Conservation (phyloP, 2,329 filamentous ascomycete genomes). For the Bertia moriformis region DNA sequence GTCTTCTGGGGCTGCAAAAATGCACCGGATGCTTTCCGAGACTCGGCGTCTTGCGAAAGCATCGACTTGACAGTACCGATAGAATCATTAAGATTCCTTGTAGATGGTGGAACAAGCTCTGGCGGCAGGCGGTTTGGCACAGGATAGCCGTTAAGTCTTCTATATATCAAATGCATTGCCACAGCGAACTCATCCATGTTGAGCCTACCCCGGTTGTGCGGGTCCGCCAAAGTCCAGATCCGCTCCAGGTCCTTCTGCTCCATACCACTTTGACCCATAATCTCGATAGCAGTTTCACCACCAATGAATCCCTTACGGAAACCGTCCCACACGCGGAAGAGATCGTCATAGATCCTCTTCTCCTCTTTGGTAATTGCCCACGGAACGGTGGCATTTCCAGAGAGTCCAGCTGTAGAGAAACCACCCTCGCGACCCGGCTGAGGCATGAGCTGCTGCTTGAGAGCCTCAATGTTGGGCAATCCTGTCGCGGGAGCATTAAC, state of each 20-base stretch:
- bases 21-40: slow-evolving; percentile 76
- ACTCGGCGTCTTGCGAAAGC: slow-evolving; percentile 77
- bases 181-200: slow-evolving; percentile 96
- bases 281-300: slow-evolving; percentile 78
- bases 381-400: slow-evolving; percentile 87
- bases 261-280: slow-evolving; percentile 95
- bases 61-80: slow-evolving; percentile 86
- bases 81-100: slow-evolving; percentile 80
- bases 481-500: slow-evolving; percentile 42
- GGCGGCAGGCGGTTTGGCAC: slow-evolving; percentile 75
- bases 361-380: slow-evolving; percentile 95
- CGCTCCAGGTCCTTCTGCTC: slow-evolving; percentile 77
- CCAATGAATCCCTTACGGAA: slow-evolving; percentile 81
- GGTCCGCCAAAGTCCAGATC: slow-evolving; percentile 91
- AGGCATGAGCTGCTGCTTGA: slow-evolving; percentile 94
- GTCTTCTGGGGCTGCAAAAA: slow-evolving; percentile 87
- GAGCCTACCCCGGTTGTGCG: slow-evolving; percentile 86
- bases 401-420: slow-evolving; percentile 67
- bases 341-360: slow-evolving; percentile 88
- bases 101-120: slow-evolving; percentile 87
- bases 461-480: slow-evolving; percentile 89
- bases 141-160: slow-evolving; percentile 90
- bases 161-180: slow-evolving; percentile 97
- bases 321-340: slow-evolving; percentile 87
- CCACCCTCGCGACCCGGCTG: slow-evolving; percentile 80